A percentile compares a stretch with the other conserved stretches of the same genome.
Conservation (phyloP, 306 rosid species). For the Phaseolus lunatus region DNA sequence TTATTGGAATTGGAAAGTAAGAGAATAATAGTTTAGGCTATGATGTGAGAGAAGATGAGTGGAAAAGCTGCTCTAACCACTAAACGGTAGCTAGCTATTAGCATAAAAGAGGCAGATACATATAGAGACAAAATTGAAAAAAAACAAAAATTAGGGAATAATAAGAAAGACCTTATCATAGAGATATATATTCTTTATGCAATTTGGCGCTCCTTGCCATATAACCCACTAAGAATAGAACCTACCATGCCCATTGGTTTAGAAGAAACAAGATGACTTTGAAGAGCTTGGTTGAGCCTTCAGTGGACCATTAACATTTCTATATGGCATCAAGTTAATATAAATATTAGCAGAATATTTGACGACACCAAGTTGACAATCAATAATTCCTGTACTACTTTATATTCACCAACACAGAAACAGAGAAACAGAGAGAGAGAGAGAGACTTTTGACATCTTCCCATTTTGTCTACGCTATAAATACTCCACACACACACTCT, state of each 20-base stretch:
- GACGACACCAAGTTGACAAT: slow-evolving; percentile 49
- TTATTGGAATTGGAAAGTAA: slow-evolving; percentile 33
- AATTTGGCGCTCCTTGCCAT: slow-evolving; percentile 50
- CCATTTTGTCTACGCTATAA: slow-evolving; percentile 41
- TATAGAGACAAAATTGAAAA: slow-evolving; percentile 42
- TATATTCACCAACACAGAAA: slow-evolving; percentile 34
- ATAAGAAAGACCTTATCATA: slow-evolving; percentile 47
- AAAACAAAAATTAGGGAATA: slow-evolving; percentile 45
- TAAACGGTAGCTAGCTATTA: not conserved
- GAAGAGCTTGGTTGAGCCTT: slow-evolving; percentile 40
- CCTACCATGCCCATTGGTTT: slow-evolving; percentile 51
- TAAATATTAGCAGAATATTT: slow-evolving; percentile 49
- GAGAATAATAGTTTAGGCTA: slow-evolving; percentile 39
- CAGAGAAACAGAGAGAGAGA: slow-evolving; percentile 35
- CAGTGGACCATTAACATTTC: slow-evolving; percentile 47
- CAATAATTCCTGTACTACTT: slow-evolving; percentile 34
- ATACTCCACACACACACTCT: slow-evolving; percentile 19
- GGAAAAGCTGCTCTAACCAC: slow-evolving; percentile 42
- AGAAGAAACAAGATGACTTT: slow-evolving; percentile 38
- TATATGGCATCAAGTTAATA: slow-evolving; percentile 41
- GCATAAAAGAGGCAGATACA: not conserved
- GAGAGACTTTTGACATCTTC: slow-evolving; percentile 43
- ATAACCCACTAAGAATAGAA: slow-evolving; percentile 43
- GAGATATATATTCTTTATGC: slow-evolving; percentile 61
- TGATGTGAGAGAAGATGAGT: slow-evolving; percentile 44